Evolutionary conservation across 768 basidiomycete species (phyloP).

Genomic region (Calocera viscosa): DNA sequence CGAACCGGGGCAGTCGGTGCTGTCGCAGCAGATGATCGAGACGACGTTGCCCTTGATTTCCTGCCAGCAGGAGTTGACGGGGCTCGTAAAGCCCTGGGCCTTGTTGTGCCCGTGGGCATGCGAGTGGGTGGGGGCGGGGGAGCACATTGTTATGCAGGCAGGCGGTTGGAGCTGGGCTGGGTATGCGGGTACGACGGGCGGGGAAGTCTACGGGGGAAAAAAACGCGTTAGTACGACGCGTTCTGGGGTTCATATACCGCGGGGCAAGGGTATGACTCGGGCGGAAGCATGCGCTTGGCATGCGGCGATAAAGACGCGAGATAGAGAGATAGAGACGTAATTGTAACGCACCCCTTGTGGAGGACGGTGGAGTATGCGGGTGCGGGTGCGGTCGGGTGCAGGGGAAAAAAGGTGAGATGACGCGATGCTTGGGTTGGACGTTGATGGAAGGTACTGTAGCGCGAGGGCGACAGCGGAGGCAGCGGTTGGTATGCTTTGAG

Average conservation of each 20-base stretch:
- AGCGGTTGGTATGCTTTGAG: not conserved
- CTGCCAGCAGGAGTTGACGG: conserved; percentile 8
- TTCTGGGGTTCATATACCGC: not conserved
- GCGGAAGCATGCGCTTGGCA: not conserved
- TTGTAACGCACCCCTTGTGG: not conserved
- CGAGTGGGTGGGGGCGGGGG: not conserved
- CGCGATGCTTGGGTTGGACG: not conserved
- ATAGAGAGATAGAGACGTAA: not conserved
- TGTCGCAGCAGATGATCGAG: conserved; percentile 5
- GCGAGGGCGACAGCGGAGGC: not conserved
- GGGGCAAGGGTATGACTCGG: not conserved
- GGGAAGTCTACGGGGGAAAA: not conserved
- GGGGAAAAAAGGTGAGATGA: not conserved
- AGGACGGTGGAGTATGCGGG: not conserved
- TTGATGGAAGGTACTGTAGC: not conserved
- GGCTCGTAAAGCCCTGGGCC: not conserved
- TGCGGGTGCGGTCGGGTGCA: not conserved
- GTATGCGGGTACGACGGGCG: not conserved
- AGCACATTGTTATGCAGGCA: not conserved
- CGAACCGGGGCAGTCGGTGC: not conserved
- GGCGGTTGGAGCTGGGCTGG: not conserved
- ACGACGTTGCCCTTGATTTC: not conserved
- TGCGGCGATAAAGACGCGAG: conserved; percentile 1
- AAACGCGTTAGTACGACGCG: not conserved
- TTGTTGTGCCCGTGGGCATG: not conserved